Conservation (phyloP, 768 basidiomycete genomes). For the Calocybe cyanea region DNA sequence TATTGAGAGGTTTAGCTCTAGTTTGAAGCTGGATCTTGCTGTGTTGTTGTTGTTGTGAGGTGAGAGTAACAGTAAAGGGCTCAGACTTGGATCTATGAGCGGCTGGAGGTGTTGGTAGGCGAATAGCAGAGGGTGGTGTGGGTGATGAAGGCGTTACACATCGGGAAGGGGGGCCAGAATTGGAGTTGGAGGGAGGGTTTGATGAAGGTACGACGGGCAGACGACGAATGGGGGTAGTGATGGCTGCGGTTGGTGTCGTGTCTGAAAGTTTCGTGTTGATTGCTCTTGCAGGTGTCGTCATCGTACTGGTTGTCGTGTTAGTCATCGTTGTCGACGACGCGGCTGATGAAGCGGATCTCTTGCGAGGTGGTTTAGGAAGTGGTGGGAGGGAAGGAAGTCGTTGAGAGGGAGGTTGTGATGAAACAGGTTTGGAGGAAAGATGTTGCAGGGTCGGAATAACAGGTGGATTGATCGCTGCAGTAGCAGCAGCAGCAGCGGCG, state of each 20-base stretch:
- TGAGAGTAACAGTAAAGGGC: too few species aligned
- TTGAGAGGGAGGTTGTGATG: constrained; percentile 1
- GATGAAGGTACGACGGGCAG: constrained; percentile 14
- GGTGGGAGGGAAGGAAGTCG: neutral
- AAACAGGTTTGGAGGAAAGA: constrained; percentile 1
- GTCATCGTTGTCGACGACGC: too few species aligned
- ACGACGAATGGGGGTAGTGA: constrained; percentile 10
- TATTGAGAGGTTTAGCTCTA: too few species aligned
- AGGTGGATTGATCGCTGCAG: constrained; percentile 10
- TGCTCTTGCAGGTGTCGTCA: too few species aligned
- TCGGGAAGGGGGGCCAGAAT: constrained; percentile 2
- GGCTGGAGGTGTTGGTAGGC: neutral
- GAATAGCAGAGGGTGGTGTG: neutral
- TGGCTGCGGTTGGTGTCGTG: neutral
- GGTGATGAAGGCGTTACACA: constrained; percentile 1
- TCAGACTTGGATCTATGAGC: neutral
- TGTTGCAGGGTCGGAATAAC: constrained; percentile 4
- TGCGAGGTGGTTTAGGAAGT: neutral
- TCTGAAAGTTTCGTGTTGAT: too few species aligned
- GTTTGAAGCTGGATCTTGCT: too few species aligned
- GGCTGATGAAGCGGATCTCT: too few species aligned
- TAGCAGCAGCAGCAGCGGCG: constrained; percentile 5
- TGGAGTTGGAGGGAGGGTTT: neutral
- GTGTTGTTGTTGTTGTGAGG: too few species aligned
- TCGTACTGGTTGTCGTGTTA: too few species aligned